Base-by-base conservation (phyloP, 2,329 filamentous ascomycete genomes). In the Colletotrichum lini region DNA sequence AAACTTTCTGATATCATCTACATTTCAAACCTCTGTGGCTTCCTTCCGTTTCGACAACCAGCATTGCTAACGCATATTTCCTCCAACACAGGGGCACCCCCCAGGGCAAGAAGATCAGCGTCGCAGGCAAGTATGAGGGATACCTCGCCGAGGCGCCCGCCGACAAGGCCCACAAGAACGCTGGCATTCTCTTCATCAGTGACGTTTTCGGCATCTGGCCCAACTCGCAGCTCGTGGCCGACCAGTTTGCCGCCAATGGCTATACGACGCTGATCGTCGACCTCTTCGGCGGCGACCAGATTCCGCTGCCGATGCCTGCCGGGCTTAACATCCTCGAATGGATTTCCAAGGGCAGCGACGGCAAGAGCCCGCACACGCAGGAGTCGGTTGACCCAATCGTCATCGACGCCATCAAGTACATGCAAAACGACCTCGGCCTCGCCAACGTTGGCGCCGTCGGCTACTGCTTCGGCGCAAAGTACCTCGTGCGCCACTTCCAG, bases 381-480 rank as follows among this genome's bases (percentile, higher is more conserved):
- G 77, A 78, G 62, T 30, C 72, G 3, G 67, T 83, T 23, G 82
- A 84, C 57, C 77, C 79, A 49, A 75, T 83, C 21, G 73, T 81
- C 40, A 73, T 78, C 30, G 76, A 78, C 44, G 78, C 76, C 44
- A 79, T 93, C 77, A 88, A 89, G 78, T 85, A 89, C 66, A 78
- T 94, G 64, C 87, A 87, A 71, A 84, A 85, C 63, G 84, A 89
- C 62, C 82, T 85, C 65, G 87, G 87, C 1, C 80, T 88, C 56
- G 89, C 87, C 78, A 89, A 87, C 73, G 81, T 95, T 45, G 92
- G 89, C 2, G 88, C 85, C 16, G 88, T 91, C 0, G 93, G 93
- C 0, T 94, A 94, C 81, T 95, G 93, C 82, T 93, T 94, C 75
- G 93, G 93, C 47, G 92, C 87, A 66, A 93, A 93, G 88, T 95